Evolutionary conservation across 2,329 filamentous ascomycete genomes (phyloP).

Genomic region (Pseudocercospora fuligena): DNA sequence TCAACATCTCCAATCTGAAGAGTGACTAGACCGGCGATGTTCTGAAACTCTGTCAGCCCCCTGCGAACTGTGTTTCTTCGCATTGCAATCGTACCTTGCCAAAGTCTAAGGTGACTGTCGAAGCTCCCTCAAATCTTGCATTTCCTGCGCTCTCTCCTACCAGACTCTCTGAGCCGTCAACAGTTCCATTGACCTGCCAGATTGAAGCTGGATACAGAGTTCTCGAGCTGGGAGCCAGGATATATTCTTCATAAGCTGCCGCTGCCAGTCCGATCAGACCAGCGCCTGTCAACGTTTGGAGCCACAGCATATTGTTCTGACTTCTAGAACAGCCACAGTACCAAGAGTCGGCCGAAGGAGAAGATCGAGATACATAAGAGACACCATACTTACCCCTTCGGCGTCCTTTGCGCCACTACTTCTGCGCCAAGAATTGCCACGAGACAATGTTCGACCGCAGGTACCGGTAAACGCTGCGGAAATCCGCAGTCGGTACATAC

Average conservation of each 20-base stretch:
- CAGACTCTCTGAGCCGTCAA: constrained; percentile 43
- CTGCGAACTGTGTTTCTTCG: background rate
- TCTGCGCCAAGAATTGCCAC: background rate
- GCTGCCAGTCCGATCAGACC: constrained; percentile 11
- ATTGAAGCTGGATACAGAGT: constrained; percentile 44
- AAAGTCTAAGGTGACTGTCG: constrained; percentile 50
- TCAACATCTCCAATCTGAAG: constrained; percentile 43
- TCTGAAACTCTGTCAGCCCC: constrained; percentile 25
- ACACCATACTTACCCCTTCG: constrained; percentile 4
- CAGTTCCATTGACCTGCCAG: constrained; percentile 48
- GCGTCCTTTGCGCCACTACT: background rate
- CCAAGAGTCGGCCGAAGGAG: background rate
- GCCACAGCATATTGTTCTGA: constrained; percentile 2
- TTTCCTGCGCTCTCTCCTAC: constrained; percentile 36
- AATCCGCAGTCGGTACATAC: background rate
- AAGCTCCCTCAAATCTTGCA: constrained; percentile 42
- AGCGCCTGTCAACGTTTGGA: constrained; percentile 9
- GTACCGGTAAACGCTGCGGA: background rate
- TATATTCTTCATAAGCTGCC: constrained; percentile 47
- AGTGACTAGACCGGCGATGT: constrained; percentile 49
- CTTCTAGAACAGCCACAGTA: background rate
- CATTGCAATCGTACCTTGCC: constrained; percentile 28
- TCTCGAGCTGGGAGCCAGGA: constrained; percentile 47
- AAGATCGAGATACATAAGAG: constrained; percentile 2
- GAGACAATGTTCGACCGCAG: constrained; percentile 5